Evolutionary conservation across 2,329 filamentous ascomycete species (phyloP).

Genomic region (Aureobasidium vineae): DNA sequence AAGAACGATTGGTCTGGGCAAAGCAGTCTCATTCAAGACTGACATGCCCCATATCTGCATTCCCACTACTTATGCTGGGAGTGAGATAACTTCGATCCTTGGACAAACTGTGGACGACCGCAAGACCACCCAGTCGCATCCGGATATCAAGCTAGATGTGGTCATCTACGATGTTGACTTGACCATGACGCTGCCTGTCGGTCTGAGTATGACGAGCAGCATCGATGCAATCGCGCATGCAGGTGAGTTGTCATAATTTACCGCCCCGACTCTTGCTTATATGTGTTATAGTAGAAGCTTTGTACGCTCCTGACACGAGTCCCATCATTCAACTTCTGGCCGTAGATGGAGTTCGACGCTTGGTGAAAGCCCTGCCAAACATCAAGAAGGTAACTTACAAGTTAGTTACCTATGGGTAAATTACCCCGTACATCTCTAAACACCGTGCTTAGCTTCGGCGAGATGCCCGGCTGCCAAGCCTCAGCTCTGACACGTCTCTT

Average conservation of each 20-base stretch:
- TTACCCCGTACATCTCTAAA: too few species aligned
- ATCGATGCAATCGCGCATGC: slow-evolving; percentile 66
- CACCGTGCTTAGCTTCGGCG: too few species aligned
- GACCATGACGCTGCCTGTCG: slow-evolving; percentile 57
- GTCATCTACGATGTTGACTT: slow-evolving; percentile 66
- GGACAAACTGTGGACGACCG: slow-evolving; percentile 60
- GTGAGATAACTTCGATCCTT: slow-evolving; percentile 63
- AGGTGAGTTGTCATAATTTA: neutral
- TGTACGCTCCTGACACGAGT: slow-evolving; percentile 62
- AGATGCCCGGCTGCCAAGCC: too few species aligned
- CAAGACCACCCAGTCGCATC: slow-evolving; percentile 59
- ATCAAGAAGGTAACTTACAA: too few species aligned
- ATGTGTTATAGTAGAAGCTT: slow-evolving; percentile 53
- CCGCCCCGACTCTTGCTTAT: neutral
- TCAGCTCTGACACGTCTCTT: too few species aligned
- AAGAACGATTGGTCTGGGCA: slow-evolving; percentile 59
- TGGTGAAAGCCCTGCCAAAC: neutral
- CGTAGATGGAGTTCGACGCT: slow-evolving; percentile 47
- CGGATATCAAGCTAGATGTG: slow-evolving; percentile 58
- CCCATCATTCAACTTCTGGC: slow-evolving; percentile 60
- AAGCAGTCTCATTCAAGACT: slow-evolving; percentile 39
- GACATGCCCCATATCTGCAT: slow-evolving; percentile 39
- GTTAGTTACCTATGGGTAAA: too few species aligned
- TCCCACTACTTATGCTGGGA: slow-evolving; percentile 40
- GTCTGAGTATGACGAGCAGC: slow-evolving; percentile 58